These are phyloP conservation scores for Citrullus mucosospermus DNA, from an alignment of 306 rosid species.

Conservation along the genomic window DNA sequence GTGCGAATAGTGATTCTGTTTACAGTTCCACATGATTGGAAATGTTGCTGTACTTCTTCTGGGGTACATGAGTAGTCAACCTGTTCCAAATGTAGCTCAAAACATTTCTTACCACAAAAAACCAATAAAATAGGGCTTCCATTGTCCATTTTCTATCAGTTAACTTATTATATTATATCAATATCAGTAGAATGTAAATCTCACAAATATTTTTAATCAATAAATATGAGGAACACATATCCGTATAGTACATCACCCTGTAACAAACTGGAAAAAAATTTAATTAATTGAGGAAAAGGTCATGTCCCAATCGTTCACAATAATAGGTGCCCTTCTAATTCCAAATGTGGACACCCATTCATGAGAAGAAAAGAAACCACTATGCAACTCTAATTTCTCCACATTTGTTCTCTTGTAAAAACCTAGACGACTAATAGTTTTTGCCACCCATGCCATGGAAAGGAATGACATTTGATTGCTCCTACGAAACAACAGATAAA, in stretches of 20 bases:
- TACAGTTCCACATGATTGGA: conserved; percentile 71
- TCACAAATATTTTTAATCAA: neutral
- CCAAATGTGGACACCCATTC: neutral
- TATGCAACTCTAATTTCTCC: neutral
- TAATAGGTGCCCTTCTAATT: neutral
- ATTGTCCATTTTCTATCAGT: neutral
- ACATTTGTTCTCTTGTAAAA: neutral
- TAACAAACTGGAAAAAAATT: neutral
- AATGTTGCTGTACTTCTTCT: conserved; percentile 89
- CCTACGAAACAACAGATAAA: neutral
- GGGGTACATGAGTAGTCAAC: conserved; percentile 76
- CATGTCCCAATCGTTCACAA: neutral
- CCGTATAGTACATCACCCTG: neutral
- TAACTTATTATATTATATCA: neutral
- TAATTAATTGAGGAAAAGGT: too few relatives aligned
- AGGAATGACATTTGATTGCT: neutral
- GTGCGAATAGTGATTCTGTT: conserved; percentile 78
- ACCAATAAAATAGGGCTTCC: neutral
- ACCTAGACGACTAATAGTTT: neutral
- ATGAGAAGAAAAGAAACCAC: neutral
- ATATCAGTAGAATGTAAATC: neutral
- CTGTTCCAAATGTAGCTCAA: conserved; percentile 23
- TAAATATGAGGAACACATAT: neutral
- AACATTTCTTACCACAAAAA: neutral
- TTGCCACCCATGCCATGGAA: neutral